Base-by-base conservation (phyloP, 1,139 yeast genomes). In the Saccharomyces hybrid region DNA sequence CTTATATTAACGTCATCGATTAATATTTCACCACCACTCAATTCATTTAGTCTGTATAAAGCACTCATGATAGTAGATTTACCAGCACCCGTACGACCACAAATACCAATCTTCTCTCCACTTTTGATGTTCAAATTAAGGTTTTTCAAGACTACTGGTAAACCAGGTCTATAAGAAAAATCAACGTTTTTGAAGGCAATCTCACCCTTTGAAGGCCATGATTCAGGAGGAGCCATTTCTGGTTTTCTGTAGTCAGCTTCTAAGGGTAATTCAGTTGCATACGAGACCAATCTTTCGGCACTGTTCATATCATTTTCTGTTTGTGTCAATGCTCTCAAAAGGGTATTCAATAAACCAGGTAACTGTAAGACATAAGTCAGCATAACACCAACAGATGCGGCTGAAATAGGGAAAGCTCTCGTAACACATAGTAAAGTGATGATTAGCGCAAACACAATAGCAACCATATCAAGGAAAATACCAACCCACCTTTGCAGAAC, bases 261-360 rank as follows among this genome's bases (percentile, higher is more conserved):
- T 60, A 78, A 80, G 0, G 86, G 87, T 53, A 88, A 71, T 31
- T 84, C 83, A 26, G 77, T 75, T 0, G 91, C 93, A 69, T 88
- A 88, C 55, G 83, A 79, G 57, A 81, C 78, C 52, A 89, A 71
- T 67, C 97, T 79, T 72, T 89, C 96, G n/a, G 84, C 93, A 6
- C 95, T 83, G 64, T 86, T 87, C 89, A 88, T 80, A 65, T 85
- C 86, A 70, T 86, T 88, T 67, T 88, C 96, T 31, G 86, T 80
- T 64, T 83, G 84, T 0, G 95, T 86, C 57, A 75, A 70, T 4
- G 84, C 74, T 65, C 83, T 75, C 48, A 83, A 69, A 49, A 79
- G 70, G 60, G 77, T 69, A 46, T 81, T 76, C 59, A 84, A 70
- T 59, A 78, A 75, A 51, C 79, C 78, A 20, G 84, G 79, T 57